Evolutionary conservation across 768 basidiomycete species (phyloP).

Genomic region (Tylopilus intermedius): DNA sequence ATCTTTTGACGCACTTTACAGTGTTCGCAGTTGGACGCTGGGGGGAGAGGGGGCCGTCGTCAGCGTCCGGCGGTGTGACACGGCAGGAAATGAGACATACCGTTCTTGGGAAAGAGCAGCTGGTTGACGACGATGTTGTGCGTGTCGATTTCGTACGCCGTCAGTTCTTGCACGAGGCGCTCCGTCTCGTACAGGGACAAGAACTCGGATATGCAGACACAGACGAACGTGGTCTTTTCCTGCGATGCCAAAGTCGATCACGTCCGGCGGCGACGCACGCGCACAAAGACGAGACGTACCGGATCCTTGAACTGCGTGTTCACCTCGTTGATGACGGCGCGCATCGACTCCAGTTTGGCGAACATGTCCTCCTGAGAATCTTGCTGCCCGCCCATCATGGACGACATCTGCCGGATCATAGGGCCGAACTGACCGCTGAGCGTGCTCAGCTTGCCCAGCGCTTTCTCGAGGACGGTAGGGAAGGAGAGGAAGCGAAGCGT

Average conservation of each 20-base stretch:
- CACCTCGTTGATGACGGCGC: constrained; percentile 94
- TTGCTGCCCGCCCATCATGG: constrained; percentile 91
- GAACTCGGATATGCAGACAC: constrained; percentile 98
- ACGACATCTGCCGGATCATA: constrained; percentile 94
- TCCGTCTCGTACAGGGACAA: constrained; percentile 98
- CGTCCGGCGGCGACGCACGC: background rate
- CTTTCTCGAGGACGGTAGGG: constrained; percentile 96
- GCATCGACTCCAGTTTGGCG: constrained; percentile 95
- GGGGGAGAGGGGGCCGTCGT: background rate
- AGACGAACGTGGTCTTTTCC: constrained; percentile 99
- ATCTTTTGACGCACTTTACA: constrained; percentile 92
- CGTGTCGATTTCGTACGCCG: constrained; percentile 93
- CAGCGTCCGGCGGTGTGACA: background rate
- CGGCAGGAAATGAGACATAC: constrained; percentile 41
- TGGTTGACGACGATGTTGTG: constrained; percentile 99
- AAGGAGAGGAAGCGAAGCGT: constrained; percentile 98
- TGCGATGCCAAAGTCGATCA: constrained; percentile 24
- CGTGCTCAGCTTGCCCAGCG: constrained; percentile 87
- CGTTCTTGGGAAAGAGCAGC: constrained; percentile 85
- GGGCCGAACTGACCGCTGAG: constrained; percentile 95
- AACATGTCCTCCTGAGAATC: constrained; percentile 98
- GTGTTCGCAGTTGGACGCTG: constrained; percentile 92
- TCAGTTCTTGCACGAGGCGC: constrained; percentile 92
- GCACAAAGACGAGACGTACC: constrained; percentile 38
- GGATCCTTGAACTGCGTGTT: constrained; percentile 99